These are phyloP conservation scores for Metarhizium humberi DNA, from an alignment of 2,329 filamentous ascomycete species.

Conservation along the genomic window DNA sequence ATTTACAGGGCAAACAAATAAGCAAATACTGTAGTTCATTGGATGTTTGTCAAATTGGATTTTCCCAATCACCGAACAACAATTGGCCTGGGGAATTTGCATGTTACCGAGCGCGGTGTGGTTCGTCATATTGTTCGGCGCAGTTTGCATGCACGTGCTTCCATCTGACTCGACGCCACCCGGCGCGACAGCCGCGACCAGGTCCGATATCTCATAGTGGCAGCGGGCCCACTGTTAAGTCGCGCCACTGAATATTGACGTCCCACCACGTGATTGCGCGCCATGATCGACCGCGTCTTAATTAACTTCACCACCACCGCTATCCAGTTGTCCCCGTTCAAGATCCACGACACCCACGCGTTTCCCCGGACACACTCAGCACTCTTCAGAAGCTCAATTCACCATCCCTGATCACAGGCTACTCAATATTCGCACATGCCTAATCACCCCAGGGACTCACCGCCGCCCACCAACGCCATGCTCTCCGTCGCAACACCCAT, in stretches of 20 bases:
- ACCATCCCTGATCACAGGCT: neutral
- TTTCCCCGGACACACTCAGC: neutral
- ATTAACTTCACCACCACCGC: neutral
- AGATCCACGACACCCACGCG: neutral
- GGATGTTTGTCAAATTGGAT: too few species aligned
- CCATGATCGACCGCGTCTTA: constrained; percentile 15
- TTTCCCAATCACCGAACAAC: too few species aligned
- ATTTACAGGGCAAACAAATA: too few species aligned
- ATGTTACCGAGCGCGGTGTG: too few species aligned
- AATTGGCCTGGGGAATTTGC: too few species aligned
- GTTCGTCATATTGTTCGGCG: too few species aligned
- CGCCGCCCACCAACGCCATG: constrained; percentile 21
- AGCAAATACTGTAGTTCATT: too few species aligned
- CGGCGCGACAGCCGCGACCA: too few species aligned
- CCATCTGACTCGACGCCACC: too few species aligned
- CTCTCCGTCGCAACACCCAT: constrained; percentile 32
- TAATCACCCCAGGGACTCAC: neutral
- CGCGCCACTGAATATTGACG: neutral
- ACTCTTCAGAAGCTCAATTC: neutral
- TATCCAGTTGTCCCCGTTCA: neutral
- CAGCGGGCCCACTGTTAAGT: neutral
- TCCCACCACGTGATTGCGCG: constrained; percentile 22
- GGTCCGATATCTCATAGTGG: too few species aligned
- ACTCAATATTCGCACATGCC: neutral
- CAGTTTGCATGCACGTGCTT: too few species aligned